A percentile compares a stretch with the other conserved stretches of the same genome.
phyloP scores from a whole-genome alignment of 441 rosid species.

The Populus hybrid region DNA sequence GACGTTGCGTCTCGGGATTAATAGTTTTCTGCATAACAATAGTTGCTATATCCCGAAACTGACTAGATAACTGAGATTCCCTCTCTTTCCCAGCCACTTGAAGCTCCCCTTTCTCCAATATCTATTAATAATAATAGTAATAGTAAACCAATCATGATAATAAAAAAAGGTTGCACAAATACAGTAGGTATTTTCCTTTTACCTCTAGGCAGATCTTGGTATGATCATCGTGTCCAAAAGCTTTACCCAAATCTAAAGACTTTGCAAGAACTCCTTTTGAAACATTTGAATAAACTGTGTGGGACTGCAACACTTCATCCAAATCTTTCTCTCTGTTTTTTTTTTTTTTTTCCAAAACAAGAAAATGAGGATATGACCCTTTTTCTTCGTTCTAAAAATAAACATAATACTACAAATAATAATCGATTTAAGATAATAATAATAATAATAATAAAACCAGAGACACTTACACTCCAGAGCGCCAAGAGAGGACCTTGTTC shows the following conservation, averaged over 20 bases:
- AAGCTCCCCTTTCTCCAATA: constrained; percentile 96
- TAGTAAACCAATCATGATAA: not conserved
- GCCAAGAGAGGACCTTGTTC: constrained; percentile 99
- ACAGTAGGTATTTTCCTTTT: not conserved
- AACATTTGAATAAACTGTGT: constrained; percentile 82
- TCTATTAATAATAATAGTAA: constrained; percentile 28
- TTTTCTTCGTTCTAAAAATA: too few relatives aligned
- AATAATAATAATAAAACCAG: not conserved
- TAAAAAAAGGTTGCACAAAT: not conserved
- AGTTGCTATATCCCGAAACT: constrained; percentile 92
- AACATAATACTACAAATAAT: too few relatives aligned
- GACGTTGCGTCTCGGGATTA: constrained; percentile 84
- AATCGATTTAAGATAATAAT: not conserved
- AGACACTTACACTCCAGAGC: constrained; percentile 79
- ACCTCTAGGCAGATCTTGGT: constrained; percentile 81
- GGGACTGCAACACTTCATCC: constrained; percentile 96
- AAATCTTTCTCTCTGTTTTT: constrained; percentile 80
- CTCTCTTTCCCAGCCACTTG: constrained; percentile 98
- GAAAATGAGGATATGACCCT: too few relatives aligned
- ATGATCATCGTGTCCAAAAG: constrained; percentile 82
- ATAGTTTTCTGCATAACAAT: constrained; percentile 96
- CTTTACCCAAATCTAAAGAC: constrained; percentile 62
- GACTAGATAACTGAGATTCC: constrained; percentile 83
- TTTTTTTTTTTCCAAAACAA: too few relatives aligned
- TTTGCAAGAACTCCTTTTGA: constrained; percentile 93